phyloP scores from a whole-genome alignment of 2,329 filamentous ascomycete species.

The Claviceps capensis region DNA sequence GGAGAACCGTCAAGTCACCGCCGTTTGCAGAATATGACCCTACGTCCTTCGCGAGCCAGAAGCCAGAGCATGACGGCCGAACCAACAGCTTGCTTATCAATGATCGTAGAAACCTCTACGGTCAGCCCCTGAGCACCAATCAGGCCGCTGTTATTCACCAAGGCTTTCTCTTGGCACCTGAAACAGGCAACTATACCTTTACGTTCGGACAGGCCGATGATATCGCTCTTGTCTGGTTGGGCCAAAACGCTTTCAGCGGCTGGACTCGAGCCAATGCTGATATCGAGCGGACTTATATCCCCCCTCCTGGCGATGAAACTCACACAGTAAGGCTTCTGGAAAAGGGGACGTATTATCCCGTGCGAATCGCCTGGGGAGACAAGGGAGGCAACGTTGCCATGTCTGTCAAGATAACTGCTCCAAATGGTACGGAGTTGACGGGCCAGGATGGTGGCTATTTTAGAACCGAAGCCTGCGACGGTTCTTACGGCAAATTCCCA shows the following conservation, averaged over 20 bases:
- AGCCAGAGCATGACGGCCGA: slow-evolving; percentile 4
- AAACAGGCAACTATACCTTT: slow-evolving; percentile 8
- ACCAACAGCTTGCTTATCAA: slow-evolving; percentile 7
- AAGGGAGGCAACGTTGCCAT: slow-evolving; percentile 7
- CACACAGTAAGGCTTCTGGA: slow-evolving; percentile 5
- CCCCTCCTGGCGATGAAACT: slow-evolving; percentile 7
- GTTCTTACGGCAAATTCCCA: slow-evolving; percentile 7
- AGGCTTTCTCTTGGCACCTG: slow-evolving; percentile 7
- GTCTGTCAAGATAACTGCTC: slow-evolving; percentile 7
- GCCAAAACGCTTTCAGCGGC: slow-evolving; percentile 5
- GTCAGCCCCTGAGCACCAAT: slow-evolving; percentile 3
- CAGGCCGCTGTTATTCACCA: slow-evolving; percentile 6
- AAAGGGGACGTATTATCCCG: slow-evolving; percentile 6
- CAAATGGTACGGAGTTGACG: slow-evolving; percentile 7
- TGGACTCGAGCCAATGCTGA: slow-evolving; percentile 8
- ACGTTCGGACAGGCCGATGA: slow-evolving; percentile 8
- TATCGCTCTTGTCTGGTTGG: slow-evolving; percentile 7
- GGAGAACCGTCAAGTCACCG: slow-evolving; percentile 7
- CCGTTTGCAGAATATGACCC: slow-evolving; percentile 7
- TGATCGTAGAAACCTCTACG: slow-evolving; percentile 2
- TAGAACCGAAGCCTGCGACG: slow-evolving; percentile 7
- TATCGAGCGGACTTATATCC: slow-evolving; percentile 7
- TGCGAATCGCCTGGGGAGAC: slow-evolving; percentile 6
- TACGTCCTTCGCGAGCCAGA: slow-evolving; percentile 2
- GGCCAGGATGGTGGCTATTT: slow-evolving; percentile 7